A percentile compares a stretch with the other conserved stretches of the same genome.
phyloP scores from a whole-genome alignment of 108 stramenopile species.

The Schizochytrium sp. region DNA sequence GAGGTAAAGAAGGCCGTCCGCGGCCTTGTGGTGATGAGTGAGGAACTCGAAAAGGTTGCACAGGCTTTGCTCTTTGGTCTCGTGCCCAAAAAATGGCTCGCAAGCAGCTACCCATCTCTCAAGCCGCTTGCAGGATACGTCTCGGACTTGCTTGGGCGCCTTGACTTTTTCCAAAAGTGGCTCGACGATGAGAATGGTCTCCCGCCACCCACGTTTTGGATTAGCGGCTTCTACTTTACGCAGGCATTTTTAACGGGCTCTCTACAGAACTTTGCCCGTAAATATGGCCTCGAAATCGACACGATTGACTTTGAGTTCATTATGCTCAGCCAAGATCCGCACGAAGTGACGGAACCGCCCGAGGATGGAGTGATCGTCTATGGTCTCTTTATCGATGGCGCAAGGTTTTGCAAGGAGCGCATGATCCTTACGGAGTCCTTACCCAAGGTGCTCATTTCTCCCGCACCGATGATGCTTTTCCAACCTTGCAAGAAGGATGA shows the following conservation, averaged over 20 bases:
- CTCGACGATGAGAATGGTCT: slow-evolving; percentile 24
- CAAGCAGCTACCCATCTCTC: slow-evolving; percentile 46
- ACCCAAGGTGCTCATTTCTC: slow-evolving; percentile 50
- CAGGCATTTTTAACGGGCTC: slow-evolving; percentile 61
- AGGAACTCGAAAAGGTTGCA: slow-evolving; percentile 54
- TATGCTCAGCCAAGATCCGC: slow-evolving; percentile 16
- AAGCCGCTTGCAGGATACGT: slow-evolving; percentile 57
- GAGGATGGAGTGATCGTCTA: slow-evolving; percentile 47
- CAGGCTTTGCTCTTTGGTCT: slow-evolving; percentile 46
- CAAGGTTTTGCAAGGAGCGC: slow-evolving; percentile 40
- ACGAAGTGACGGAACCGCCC: background rate
- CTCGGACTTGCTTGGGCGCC: slow-evolving; percentile 37
- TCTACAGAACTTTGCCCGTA: slow-evolving; percentile 56
- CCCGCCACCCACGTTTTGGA: slow-evolving; percentile 50
- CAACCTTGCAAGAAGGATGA: slow-evolving; percentile 25
- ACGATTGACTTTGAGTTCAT: slow-evolving; percentile 47
- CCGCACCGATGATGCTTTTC: slow-evolving; percentile 48
- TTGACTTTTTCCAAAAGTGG: slow-evolving; percentile 45
- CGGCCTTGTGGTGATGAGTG: slow-evolving; percentile 56
- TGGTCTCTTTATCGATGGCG: slow-evolving; percentile 56
- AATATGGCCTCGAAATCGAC: slow-evolving; percentile 54
- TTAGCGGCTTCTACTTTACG: slow-evolving; percentile 57
- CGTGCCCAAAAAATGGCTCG: slow-evolving; percentile 44
- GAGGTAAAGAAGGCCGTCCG: slow-evolving; percentile 48
- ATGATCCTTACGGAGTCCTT: slow-evolving; percentile 35